These are phyloP conservation scores for Aspergillus hancockii DNA, from an alignment of 495 filamentous ascomycete genomes.

Conservation along the genomic window DNA sequence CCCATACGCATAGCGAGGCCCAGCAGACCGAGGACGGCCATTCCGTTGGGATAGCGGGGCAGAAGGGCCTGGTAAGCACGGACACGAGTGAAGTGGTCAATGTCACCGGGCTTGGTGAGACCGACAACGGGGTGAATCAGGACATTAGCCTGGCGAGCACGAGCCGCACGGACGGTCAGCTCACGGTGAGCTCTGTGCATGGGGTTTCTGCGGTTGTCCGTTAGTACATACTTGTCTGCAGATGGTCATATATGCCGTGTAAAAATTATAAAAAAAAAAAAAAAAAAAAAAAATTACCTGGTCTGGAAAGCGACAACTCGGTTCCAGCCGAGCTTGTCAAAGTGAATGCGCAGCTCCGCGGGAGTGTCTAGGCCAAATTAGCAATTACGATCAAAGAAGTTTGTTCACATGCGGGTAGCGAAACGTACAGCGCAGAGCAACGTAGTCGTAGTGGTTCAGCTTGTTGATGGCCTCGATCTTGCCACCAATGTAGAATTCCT, in stretches of 20 bases:
- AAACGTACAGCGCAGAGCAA: constrained; percentile 83
- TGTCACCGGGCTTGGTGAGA: constrained; percentile 97
- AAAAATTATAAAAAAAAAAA: no score
- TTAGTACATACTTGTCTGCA: constrained; percentile 2
- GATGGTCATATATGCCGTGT: not conserved
- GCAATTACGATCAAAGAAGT: constrained; percentile 1
- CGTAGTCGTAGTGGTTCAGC: constrained; percentile 98
- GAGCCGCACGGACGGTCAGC: constrained; percentile 93
- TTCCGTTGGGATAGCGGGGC: constrained; percentile 97
- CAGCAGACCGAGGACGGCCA: constrained; percentile 95
- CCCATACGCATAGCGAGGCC: constrained; percentile 99
- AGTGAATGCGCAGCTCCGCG: constrained; percentile 91
- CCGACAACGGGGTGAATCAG: constrained; percentile 99
- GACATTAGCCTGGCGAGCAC: constrained; percentile 93
- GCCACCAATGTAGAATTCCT: constrained; percentile 92
- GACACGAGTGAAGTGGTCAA: constrained; percentile 99
- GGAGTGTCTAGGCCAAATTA: constrained; percentile 69
- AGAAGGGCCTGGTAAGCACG: constrained; percentile 97
- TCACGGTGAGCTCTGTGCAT: constrained; percentile 99
- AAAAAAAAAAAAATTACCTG: no score
- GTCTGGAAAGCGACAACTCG: constrained; percentile 98
- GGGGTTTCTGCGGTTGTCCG: constrained; percentile 64
- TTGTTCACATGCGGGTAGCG: not conserved
- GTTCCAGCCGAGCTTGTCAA: constrained; percentile 98
- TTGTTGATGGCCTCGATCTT: constrained; percentile 93